Percentiles rank a stretch among this genome's conserved stretches.
Evolutionary conservation across 345 rosid species (phyloP).

Genomic region (Kandelia obovata): DNA sequence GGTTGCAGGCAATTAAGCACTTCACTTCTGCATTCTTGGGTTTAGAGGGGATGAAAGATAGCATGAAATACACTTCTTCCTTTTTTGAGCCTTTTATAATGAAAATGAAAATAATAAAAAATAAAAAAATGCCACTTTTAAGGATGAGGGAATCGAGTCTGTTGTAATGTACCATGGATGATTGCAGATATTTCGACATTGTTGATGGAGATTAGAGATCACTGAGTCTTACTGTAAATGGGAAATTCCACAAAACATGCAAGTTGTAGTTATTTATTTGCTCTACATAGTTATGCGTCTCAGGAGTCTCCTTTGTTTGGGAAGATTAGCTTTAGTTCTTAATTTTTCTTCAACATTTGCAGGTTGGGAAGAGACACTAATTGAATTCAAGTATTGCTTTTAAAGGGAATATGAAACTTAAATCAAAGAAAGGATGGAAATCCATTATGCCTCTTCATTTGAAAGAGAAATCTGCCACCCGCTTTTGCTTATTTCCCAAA

Average conservation of each 20-base stretch:
- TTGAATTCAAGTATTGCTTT: constrained; percentile 15
- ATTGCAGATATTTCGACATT: too few relatives aligned
- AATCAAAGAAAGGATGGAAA: constrained; percentile 30
- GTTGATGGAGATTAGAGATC: background rate
- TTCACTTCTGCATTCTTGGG: background rate
- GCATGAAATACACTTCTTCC: too few relatives aligned
- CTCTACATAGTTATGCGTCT: background rate
- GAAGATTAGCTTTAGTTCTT: too few relatives aligned
- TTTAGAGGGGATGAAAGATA: background rate
- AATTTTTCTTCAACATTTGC: constrained; percentile 1
- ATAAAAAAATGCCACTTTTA: too few relatives aligned
- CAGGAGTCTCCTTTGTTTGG: too few relatives aligned
- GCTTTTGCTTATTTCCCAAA: constrained; percentile 32
- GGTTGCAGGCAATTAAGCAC: constrained; percentile 5
- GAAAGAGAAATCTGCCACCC: constrained; percentile 28
- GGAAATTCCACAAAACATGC: background rate
- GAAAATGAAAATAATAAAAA: too few relatives aligned
- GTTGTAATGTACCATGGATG: too few relatives aligned
- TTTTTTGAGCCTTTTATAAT: too few relatives aligned
- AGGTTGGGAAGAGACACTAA: constrained; percentile 42
- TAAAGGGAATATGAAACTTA: constrained; percentile 26
- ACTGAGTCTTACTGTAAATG: background rate
- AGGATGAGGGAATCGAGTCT: too few relatives aligned
- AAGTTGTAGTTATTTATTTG: background rate
- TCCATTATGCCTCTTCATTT: constrained; percentile 27